These are phyloP conservation scores for Straminergon stramineum DNA, from an alignment of 225 moss, liverwort and hornwort genomes.

Conservation along the genomic window DNA sequence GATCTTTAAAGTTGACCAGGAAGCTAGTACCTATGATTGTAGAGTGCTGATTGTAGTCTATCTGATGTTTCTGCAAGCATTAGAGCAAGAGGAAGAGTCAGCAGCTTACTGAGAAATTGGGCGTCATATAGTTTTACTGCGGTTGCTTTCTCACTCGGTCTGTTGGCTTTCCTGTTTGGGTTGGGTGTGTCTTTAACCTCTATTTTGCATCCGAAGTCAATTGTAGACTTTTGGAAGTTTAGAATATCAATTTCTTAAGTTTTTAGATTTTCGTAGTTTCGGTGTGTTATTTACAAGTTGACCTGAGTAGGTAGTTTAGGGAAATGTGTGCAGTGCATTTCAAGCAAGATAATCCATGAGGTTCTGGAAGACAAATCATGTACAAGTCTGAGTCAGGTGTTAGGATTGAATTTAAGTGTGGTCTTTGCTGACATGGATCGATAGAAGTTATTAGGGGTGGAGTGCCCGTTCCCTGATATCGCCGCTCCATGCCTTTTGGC, in stretches of 20 bases:
- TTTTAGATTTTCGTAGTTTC: not conserved
- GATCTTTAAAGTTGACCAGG: not conserved
- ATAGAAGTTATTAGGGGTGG: not conserved
- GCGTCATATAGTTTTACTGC: not conserved
- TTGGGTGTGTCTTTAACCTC: not conserved
- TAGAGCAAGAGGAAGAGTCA: not conserved
- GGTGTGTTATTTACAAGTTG: not conserved
- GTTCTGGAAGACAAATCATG: not conserved
- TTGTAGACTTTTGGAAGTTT: not conserved
- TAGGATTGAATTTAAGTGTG: not conserved
- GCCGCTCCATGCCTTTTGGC: not conserved
- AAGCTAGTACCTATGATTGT: not conserved
- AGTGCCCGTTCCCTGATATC: not conserved
- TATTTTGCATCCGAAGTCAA: not conserved
- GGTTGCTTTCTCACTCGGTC: not conserved
- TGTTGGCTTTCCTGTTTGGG: not conserved
- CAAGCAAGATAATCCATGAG: not conserved
- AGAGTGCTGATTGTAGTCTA: conserved; percentile 1
- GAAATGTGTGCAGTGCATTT: not conserved
- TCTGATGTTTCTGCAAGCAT: not conserved
- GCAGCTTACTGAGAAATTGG: not conserved
- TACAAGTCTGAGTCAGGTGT: not conserved
- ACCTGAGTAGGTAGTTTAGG: not conserved
- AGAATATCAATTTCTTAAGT: not conserved
- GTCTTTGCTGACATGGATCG: not conserved